Evolutionary conservation across 2,329 filamentous ascomycete genomes (phyloP).

Genomic region (Fusarium verrucosum): DNA sequence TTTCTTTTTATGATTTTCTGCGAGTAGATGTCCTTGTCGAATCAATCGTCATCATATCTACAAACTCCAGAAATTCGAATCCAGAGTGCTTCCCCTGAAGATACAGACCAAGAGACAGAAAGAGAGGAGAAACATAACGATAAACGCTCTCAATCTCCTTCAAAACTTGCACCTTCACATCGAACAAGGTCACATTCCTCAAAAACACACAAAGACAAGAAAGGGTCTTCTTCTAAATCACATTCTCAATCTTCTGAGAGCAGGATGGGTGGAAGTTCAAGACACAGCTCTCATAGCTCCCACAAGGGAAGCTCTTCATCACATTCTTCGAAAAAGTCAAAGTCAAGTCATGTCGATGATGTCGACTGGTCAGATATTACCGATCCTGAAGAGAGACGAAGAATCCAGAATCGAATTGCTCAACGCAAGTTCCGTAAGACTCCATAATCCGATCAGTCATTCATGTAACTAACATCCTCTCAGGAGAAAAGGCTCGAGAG

Average conservation of each 20-base stretch:
- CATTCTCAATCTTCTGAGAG: constrained; percentile 9
- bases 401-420: constrained; percentile 79
- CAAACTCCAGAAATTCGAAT: constrained; percentile 43
- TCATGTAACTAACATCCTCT: not conserved
- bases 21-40: constrained; percentile 43
- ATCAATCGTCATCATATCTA: constrained; percentile 26
- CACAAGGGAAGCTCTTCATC: constrained; percentile 44
- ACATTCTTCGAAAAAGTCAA: constrained; percentile 51
- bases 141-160: constrained; percentile 5
- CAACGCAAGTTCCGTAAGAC: constrained; percentile 78
- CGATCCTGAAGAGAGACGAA: constrained; percentile 75
- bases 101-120: constrained; percentile 6
- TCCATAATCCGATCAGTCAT: not conserved
- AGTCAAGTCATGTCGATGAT: constrained; percentile 53
- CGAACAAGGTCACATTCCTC: constrained; percentile 30
- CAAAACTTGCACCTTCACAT: constrained; percentile 26
- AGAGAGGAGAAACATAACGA: not conserved
- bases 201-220: constrained; percentile 19
- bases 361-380: constrained; percentile 76
- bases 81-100: constrained; percentile 43
- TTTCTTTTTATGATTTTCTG: constrained; percentile 20
- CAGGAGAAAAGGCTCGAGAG: constrained; percentile 76
- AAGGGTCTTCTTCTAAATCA: constrained; percentile 14
- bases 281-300: constrained; percentile 35
- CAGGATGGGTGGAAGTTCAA: constrained; percentile 41